Conservation (phyloP, 2,329 filamentous ascomycete species). For the Hyphodiscus sp. region DNA sequence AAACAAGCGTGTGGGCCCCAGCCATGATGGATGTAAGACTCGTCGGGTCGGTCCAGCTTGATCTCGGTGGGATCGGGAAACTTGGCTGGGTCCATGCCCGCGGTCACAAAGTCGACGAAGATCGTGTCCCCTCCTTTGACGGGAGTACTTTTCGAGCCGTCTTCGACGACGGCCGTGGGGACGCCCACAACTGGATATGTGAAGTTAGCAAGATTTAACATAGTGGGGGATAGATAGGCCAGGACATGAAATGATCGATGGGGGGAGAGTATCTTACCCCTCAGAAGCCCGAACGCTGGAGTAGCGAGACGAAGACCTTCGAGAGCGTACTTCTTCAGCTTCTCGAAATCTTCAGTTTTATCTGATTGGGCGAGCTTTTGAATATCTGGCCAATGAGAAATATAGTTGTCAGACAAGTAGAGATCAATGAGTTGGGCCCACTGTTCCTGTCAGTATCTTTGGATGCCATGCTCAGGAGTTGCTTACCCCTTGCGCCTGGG, state of each 20-base stretch:
- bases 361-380: constrained; percentile 50
- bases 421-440: constrained; percentile 67
- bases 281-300: constrained; percentile 55
- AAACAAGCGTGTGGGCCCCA: constrained; percentile 56
- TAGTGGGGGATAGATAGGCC: neutral
- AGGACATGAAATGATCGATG: neutral
- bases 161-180: constrained; percentile 40
- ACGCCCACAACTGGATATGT: constrained; percentile 31
- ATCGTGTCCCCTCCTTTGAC: constrained; percentile 52
- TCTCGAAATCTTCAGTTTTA: constrained; percentile 48
- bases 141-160: constrained; percentile 42
- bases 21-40: constrained; percentile 58
- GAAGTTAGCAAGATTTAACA: neutral
- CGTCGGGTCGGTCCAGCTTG: constrained; percentile 54
- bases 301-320: constrained; percentile 64
- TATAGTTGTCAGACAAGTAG: constrained; percentile 51
- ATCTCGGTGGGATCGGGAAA: constrained; percentile 57
- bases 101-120: constrained; percentile 54
- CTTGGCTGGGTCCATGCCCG: constrained; percentile 46
- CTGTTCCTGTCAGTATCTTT: constrained; percentile 29
- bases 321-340: constrained; percentile 61
- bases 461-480: neutral
- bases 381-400: constrained; percentile 50
- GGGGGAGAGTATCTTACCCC: constrained; percentile 22
- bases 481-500: neutral